Base-by-base conservation (phyloP, 176 grass and related monocot genomes). In the Secale cereale region DNA sequence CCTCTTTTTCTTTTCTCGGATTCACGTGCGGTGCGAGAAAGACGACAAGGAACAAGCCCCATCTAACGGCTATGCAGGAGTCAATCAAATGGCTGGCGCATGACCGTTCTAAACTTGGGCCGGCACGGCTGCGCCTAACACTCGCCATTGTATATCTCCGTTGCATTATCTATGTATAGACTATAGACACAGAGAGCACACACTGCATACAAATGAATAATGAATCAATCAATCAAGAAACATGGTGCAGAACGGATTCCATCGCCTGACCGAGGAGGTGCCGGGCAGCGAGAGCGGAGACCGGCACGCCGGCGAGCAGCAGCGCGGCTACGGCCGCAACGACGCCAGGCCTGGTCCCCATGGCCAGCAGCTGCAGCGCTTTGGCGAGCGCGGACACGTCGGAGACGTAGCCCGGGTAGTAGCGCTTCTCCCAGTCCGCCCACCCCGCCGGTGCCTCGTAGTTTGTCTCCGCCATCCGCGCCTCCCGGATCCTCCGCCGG, bases 351-450 rank as follows among this genome's bases (percentile, higher is more conserved):
- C 95, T 78, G 5, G 90, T 93, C 54, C 79, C 60, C 76, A 93
- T 85, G 27, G 88, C 45, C 19, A 90, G 12, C 37, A 82, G 66
- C 84, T 98, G 95, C 88, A 95, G 77, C 32, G 78, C 26, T 66
- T 85, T 87, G 13, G 85, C 36, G 52, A 91, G 13, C 12, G 73
- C 39, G 4, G 90, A 91, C 41, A 97, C 82, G 81, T 90, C 87
- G 48, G 88, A 57, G 68, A 81, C 54, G 92, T 97, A 97, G 15
- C 68, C 88, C 37, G 79, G 25, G 59, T 97, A 97, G 82, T 85
- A 91, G 1, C 80, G 77, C 84, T 90, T 91, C 88, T 94, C 94
- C 94, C 94, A 97, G n/a, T 76, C 78, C 62, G 81, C 81, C 94
- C 92, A 97, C 27, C 45, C 65, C 29, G 77, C 32, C n/a, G 91